phyloP scores from a whole-genome alignment of 2,329 filamentous ascomycete genomes.

The Thielaviopsis musarum region DNA sequence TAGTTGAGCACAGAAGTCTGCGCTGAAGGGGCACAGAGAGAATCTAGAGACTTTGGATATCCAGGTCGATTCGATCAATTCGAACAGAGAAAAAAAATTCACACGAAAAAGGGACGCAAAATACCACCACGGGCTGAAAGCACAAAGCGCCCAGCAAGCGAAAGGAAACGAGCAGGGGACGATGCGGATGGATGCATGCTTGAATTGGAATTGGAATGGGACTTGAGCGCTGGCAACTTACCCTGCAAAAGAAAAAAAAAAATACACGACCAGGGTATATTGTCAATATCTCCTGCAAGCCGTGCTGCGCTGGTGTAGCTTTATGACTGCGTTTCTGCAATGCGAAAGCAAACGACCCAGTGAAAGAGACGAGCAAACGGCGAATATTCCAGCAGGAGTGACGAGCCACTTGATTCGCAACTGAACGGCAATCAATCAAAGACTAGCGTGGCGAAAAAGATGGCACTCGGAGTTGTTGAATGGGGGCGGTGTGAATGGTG shows the following conservation, averaged over 20 bases:
- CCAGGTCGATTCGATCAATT: background rate
- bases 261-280: background rate
- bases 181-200: background rate
- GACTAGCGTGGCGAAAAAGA: background rate
- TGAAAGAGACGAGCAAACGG: background rate
- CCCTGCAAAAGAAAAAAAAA: background rate
- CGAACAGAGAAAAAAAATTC: background rate
- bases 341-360: background rate
- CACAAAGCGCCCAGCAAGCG: background rate
- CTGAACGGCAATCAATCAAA: background rate
- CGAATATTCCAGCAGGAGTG: background rate
- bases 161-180: background rate
- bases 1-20: background rate
- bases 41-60: background rate
- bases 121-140: background rate
- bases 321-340: background rate
- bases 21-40: background rate
- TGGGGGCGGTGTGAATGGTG: background rate
- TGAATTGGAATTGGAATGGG: background rate
- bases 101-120: background rate
- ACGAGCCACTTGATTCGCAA: background rate
- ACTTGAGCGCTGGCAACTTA: background rate
- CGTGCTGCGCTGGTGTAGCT: background rate
- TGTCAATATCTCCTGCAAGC: background rate
- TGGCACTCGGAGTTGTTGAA: background rate